A percentile compares a stretch with the other conserved stretches of the same genome.
phyloP scores from a whole-genome alignment of 352 stramenopile genomes.

The Phytophthora uliginosa region DNA sequence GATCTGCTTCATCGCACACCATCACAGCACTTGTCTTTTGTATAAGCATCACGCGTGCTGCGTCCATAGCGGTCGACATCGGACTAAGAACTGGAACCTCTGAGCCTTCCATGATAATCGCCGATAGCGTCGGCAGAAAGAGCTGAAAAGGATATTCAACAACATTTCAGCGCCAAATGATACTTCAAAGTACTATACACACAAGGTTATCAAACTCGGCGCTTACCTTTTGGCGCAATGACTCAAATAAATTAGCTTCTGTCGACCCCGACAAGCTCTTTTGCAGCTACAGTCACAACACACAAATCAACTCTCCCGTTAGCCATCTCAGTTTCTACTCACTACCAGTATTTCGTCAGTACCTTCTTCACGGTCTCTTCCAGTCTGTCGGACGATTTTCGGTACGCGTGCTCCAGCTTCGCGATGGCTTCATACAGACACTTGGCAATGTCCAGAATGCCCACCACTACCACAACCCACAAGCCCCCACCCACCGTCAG shows the following conservation, averaged over 20 bases:
- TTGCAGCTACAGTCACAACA: constrained; percentile 51
- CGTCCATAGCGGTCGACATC: constrained; percentile 68
- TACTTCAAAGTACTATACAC: not conserved
- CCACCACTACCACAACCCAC: constrained; percentile 81
- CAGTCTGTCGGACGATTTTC: constrained; percentile 74
- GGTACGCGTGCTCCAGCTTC: constrained; percentile 95
- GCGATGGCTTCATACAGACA: constrained; percentile 98
- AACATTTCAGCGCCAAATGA: not conserved
- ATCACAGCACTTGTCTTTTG: constrained; percentile 85
- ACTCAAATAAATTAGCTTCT: constrained; percentile 84
- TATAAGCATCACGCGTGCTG: constrained; percentile 83
- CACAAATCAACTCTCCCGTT: constrained; percentile 10
- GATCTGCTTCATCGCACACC: constrained; percentile 89
- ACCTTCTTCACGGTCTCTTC: constrained; percentile 87
- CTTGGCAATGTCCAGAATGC: constrained; percentile 98
- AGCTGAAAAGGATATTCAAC: constrained; percentile 48
- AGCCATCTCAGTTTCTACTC: not conserved
- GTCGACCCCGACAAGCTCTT: constrained; percentile 57
- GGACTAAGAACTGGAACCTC: constrained; percentile 69
- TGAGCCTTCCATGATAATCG: constrained; percentile 71
- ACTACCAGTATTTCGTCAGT: not conserved
- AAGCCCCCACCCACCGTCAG: not conserved
- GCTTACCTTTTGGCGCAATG: constrained; percentile 80
- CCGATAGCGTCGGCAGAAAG: constrained; percentile 86
- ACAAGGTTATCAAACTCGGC: not conserved